phyloP scores from a whole-genome alignment of 2,329 filamentous ascomycete genomes.

The Pseudogymnoascus sp. region DNA sequence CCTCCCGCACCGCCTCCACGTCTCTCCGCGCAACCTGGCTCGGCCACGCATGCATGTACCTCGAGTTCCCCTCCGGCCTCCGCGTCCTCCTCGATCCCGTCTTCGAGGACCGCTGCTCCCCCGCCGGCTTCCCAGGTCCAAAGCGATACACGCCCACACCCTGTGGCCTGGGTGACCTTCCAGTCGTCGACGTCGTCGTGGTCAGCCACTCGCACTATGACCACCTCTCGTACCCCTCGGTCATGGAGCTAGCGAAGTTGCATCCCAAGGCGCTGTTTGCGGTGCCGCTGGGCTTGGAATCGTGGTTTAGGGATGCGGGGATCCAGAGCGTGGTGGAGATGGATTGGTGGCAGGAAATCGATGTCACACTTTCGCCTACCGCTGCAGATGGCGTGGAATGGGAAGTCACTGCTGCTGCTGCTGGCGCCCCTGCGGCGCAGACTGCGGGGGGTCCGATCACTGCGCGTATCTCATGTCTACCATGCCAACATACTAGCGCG shows the following conservation, averaged over 20 bases:
- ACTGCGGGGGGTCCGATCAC: slow-evolving; percentile 44
- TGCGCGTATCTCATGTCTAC: slow-evolving; percentile 68
- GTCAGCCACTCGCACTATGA: slow-evolving; percentile 69
- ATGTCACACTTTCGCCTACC: slow-evolving; percentile 52
- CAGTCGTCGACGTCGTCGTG: slow-evolving; percentile 58
- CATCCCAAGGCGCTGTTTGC: slow-evolving; percentile 82
- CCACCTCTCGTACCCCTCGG: slow-evolving; percentile 70
- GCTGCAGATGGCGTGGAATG: slow-evolving; percentile 18
- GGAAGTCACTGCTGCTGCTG: slow-evolving; percentile 20
- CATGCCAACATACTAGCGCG: slow-evolving; percentile 74
- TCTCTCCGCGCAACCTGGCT: slow-evolving; percentile 85
- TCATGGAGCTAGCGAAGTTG: slow-evolving; percentile 58
- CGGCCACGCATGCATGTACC: slow-evolving; percentile 86
- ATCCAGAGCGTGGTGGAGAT: slow-evolving; percentile 75
- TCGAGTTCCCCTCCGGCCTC: slow-evolving; percentile 80
- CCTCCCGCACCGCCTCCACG: slow-evolving; percentile 37
- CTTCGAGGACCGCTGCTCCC: slow-evolving; percentile 79
- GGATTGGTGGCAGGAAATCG: slow-evolving; percentile 88
- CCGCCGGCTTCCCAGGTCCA: slow-evolving; percentile 60
- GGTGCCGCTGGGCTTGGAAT: slow-evolving; percentile 71
- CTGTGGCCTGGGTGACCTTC: slow-evolving; percentile 70
- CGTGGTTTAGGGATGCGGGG: slow-evolving; percentile 67
- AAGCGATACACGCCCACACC: slow-evolving; percentile 71
- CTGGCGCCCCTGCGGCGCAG: slow-evolving; percentile 24
- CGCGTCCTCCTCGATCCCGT: slow-evolving; percentile 91